These are phyloP conservation scores for Erodium texanum DNA, from an alignment of 441 rosid species.

Conservation along the genomic window DNA sequence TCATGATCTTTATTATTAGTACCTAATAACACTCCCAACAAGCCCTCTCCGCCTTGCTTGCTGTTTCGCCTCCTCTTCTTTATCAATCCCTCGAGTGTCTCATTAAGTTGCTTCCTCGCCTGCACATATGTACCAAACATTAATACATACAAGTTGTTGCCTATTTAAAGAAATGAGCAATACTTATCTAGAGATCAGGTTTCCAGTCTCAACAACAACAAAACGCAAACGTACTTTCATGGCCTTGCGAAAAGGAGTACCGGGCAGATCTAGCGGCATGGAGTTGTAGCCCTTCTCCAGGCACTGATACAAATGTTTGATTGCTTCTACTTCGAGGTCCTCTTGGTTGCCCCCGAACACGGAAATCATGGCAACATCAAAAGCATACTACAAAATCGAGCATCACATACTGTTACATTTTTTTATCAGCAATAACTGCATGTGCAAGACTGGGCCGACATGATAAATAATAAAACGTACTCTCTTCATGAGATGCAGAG, in stretches of 20 bases:
- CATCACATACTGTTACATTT: background rate
- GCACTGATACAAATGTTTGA: conserved; percentile 53
- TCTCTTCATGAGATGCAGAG: conserved; percentile 73
- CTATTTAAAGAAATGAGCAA: too few relatives aligned
- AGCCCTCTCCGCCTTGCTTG: conserved; percentile 28
- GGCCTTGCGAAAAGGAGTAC: conserved; percentile 70
- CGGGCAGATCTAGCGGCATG: conserved; percentile 78
- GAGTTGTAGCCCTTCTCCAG: conserved; percentile 84
- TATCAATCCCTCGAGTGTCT: conserved; percentile 45
- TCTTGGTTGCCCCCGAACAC: conserved; percentile 48
- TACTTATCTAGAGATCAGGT: too few relatives aligned
- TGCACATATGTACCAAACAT: conserved; percentile 12
- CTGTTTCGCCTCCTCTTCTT: conserved; percentile 49
- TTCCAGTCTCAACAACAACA: too few relatives aligned
- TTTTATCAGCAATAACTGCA: too few relatives aligned
- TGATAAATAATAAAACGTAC: conserved; percentile 19
- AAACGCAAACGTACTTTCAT: conserved; percentile 64
- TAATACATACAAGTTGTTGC: too few relatives aligned
- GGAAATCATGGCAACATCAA: conserved; percentile 79
- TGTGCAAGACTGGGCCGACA: background rate
- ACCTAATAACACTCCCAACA: conserved; percentile 53
- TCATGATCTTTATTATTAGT: conserved; percentile 35
- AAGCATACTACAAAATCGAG: conserved; percentile 52
- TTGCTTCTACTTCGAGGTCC: conserved; percentile 28
- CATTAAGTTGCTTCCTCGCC: conserved; percentile 62